Percentiles rank a stretch among this genome's conserved stretches.
phyloP scores from a whole-genome alignment of 176 grass and related monocot genomes.

The Aegilops speltoides region DNA sequence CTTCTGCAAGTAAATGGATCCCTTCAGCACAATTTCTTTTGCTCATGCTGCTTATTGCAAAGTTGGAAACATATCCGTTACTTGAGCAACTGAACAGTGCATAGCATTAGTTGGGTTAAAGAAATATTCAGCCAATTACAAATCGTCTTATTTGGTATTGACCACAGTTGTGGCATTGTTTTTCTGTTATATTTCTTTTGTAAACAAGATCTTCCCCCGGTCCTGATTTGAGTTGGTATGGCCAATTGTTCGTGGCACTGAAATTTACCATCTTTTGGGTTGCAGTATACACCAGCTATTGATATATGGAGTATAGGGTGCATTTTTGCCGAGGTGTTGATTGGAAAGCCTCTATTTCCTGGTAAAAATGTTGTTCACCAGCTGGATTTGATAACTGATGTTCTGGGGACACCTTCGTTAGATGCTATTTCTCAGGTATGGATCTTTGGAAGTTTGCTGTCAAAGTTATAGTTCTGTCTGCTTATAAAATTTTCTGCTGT shows the following conservation, averaged over 20 bases:
- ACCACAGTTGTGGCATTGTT: not conserved
- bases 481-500: constrained; percentile 9
- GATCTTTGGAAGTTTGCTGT: constrained; percentile 5
- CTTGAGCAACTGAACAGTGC: not conserved
- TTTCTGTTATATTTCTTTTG: not conserved
- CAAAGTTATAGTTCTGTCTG: constrained; percentile 1
- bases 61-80: not conserved
- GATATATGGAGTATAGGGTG: constrained; percentile 53
- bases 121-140: not conserved
- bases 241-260: not conserved
- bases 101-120: not conserved
- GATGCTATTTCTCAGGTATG: constrained; percentile 46
- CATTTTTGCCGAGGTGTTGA: constrained; percentile 46
- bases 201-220: not conserved
- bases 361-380: constrained; percentile 56
- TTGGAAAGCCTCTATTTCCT: constrained; percentile 47
- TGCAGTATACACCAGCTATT: constrained; percentile 49
- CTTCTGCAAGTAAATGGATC: not conserved
- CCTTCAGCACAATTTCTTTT: not conserved
- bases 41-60: not conserved
- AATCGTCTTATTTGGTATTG: not conserved
- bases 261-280: constrained; percentile 14
- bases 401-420: constrained; percentile 39
- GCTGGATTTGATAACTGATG: constrained; percentile 50
- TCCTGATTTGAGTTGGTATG: constrained; percentile 8